A percentile compares a stretch with the other conserved stretches of the same genome.
These are phyloP conservation scores for Striga hermonthica DNA, from an alignment of 305 asterid genomes.

Conservation along the genomic window DNA sequence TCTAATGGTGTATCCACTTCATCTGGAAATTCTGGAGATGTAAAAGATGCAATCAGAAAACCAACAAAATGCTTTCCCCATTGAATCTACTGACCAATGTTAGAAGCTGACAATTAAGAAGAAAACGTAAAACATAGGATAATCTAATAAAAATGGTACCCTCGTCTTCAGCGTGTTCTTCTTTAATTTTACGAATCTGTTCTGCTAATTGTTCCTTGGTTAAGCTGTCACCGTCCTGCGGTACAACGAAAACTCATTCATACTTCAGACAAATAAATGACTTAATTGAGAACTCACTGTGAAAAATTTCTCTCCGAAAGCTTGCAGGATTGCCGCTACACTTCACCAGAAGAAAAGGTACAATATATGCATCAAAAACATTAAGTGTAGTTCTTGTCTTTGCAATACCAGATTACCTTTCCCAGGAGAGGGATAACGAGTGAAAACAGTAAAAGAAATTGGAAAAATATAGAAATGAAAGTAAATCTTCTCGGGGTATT, in stretches of 20 bases:
- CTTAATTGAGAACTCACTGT: not conserved
- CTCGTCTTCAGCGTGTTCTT: conserved; percentile 87
- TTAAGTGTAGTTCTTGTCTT: not conserved
- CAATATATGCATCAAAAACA: not conserved
- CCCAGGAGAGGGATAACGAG: not conserved
- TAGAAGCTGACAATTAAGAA: conserved; percentile 17
- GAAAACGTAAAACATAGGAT: conserved; percentile 12
- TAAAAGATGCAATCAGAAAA: conserved; percentile 28
- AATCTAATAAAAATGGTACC: conserved; percentile 43
- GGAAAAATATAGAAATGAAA: not conserved
- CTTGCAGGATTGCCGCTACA: too few species aligned
- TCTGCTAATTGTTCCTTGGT: conserved; percentile 87
- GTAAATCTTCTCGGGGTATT: not conserved
- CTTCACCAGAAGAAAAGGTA: too few species aligned
- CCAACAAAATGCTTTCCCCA: not conserved
- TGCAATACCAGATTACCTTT: not conserved
- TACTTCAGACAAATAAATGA: not conserved
- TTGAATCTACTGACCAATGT: not conserved
- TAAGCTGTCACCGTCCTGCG: conserved; percentile 74
- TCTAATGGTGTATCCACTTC: conserved; percentile 98
- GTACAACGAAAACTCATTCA: conserved; percentile 27
- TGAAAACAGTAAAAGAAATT: not conserved
- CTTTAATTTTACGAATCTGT: conserved; percentile 81
- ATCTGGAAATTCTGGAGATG: conserved; percentile 77
- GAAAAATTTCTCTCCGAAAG: too few species aligned